Percentiles rank a stretch among this genome's conserved stretches.
These are phyloP conservation scores for Aphanocladium album DNA, from an alignment of 2,329 filamentous ascomycete genomes.

Conservation along the genomic window DNA sequence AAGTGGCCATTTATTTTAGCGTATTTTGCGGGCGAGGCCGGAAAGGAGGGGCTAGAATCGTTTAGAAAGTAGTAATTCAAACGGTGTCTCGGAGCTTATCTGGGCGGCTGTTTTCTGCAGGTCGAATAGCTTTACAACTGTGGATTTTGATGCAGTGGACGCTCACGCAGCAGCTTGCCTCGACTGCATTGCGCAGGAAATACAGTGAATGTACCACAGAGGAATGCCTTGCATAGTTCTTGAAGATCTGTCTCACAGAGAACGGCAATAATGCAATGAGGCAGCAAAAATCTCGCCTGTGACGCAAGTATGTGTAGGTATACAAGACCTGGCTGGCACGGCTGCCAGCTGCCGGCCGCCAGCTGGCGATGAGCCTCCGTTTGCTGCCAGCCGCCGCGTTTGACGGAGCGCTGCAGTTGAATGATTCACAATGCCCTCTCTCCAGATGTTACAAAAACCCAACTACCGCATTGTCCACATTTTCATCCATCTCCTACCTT, in stretches of 20 bases:
- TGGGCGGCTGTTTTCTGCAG: neutral
- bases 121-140: neutral
- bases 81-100: slow-evolving; percentile 1
- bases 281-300: too few species aligned
- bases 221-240: neutral
- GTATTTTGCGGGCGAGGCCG: neutral
- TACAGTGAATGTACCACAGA: neutral
- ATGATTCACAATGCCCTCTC: neutral
- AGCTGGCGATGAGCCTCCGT: neutral
- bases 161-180: neutral
- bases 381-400: neutral
- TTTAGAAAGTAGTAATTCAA: neutral
- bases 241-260: too few species aligned
- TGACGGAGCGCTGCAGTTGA: too few species aligned
- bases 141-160: neutral
- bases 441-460: too few species aligned
- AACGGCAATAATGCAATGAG: too few species aligned
- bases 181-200: neutral
- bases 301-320: neutral
- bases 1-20: neutral
- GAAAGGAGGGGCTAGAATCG: slow-evolving; percentile 4
- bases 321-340: neutral
- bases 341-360: neutral
- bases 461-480: too few species aligned
- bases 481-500: neutral